phyloP scores from a whole-genome alignment of 768 basidiomycete species.

The Collybia sordida region DNA sequence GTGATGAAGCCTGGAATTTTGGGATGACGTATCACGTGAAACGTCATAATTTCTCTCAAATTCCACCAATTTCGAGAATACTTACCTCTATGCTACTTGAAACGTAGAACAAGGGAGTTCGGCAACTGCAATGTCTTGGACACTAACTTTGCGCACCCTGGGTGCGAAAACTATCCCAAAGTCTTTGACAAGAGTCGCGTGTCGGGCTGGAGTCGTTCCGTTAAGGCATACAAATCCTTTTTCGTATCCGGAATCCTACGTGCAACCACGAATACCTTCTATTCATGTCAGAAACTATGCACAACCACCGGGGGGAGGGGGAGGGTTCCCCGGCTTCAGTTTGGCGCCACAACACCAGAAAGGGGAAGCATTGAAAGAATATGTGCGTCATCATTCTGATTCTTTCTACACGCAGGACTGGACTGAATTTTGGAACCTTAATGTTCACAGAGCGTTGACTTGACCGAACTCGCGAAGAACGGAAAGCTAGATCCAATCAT shows the following conservation, averaged over 20 bases:
- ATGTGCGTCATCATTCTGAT: slow-evolving; percentile 26
- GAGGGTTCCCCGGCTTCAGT: slow-evolving; percentile 61
- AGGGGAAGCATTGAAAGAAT: slow-evolving; percentile 86
- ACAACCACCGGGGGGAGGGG: slow-evolving; percentile 42
- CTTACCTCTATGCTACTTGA: too few relatives aligned
- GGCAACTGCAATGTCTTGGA: not conserved
- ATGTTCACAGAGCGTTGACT: slow-evolving; percentile 63
- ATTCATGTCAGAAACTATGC: slow-evolving; percentile 40
- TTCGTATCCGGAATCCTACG: slow-evolving; percentile 7
- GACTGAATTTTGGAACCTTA: not conserved
- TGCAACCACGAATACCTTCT: slow-evolving; percentile 1
- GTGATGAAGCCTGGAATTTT: too few relatives aligned
- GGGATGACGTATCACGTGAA: slow-evolving; percentile 3
- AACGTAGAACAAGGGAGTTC: not conserved
- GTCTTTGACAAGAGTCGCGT: not conserved
- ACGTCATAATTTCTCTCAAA: slow-evolving; percentile 6
- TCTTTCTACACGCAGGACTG: slow-evolving; percentile 1
- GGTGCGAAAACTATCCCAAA: not conserved
- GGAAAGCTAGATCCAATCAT: slow-evolving; percentile 92
- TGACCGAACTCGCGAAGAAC: slow-evolving; percentile 79
- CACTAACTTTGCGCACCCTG: not conserved
- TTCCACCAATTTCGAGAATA: slow-evolving; percentile 7
- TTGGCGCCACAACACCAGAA: slow-evolving; percentile 67
- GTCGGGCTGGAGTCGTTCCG: slow-evolving; percentile 1
- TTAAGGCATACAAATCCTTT: slow-evolving; percentile 8